A percentile compares a stretch with the other conserved stretches of the same genome.
Conservation (phyloP, 768 basidiomycete species). For the Melanogaster broomeanus region DNA sequence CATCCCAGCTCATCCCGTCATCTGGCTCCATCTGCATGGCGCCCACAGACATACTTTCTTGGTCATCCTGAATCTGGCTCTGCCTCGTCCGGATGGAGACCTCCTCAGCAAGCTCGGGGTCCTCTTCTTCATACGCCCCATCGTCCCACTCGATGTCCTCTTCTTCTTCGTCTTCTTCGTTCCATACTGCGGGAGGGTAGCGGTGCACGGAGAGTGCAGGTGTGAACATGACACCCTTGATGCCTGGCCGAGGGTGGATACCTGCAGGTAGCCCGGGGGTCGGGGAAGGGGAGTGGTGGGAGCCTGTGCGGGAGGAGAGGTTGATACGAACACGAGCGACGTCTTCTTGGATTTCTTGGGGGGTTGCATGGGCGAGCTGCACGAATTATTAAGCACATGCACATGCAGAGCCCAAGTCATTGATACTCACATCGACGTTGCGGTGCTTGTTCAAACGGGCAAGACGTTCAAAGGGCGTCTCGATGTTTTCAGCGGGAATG, state of each 20-base stretch:
- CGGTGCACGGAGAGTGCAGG: slow-evolving; percentile 65
- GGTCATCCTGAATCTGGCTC: slow-evolving; percentile 32
- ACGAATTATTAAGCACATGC: not conserved
- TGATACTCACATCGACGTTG: slow-evolving; percentile 84
- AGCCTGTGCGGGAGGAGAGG: slow-evolving; percentile 48
- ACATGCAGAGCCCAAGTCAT: not conserved
- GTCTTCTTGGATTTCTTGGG: slow-evolving; percentile 58
- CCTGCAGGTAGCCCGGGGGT: slow-evolving; percentile 39
- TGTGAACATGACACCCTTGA: slow-evolving; percentile 71
- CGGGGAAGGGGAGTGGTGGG: slow-evolving; percentile 51
- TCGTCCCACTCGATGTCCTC: slow-evolving; percentile 60
- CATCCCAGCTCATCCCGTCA: slow-evolving; percentile 90
- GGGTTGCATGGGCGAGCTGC: slow-evolving; percentile 36
- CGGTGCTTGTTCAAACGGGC: slow-evolving; percentile 96
- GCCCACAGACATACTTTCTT: slow-evolving; percentile 32
- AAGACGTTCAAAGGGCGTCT: slow-evolving; percentile 95
- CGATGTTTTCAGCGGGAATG: slow-evolving; percentile 98
- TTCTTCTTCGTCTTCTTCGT: slow-evolving; percentile 68
- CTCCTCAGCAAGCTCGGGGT: slow-evolving; percentile 59
- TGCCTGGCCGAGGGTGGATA: slow-evolving; percentile 22
- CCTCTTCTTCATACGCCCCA: slow-evolving; percentile 70
- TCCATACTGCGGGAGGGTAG: slow-evolving; percentile 84
- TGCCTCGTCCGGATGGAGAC: slow-evolving; percentile 46
- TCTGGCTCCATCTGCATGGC: slow-evolving; percentile 61
- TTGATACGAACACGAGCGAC: slow-evolving; percentile 56